Base-by-base conservation (phyloP, 78 protist species). In the Dictyostelium purpureum region DNA sequence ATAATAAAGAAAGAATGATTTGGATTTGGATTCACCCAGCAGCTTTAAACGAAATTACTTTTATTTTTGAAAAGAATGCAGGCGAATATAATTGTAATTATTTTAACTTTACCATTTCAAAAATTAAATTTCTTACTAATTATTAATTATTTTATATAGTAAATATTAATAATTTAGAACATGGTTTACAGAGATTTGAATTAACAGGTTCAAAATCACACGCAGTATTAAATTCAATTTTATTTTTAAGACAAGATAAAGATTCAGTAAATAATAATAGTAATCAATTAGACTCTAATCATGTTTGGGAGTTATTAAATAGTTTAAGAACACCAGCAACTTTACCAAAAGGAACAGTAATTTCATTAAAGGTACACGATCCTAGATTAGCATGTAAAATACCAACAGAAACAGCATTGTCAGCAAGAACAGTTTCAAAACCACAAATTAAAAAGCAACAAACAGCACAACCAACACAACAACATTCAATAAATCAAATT, bases 21-120 rank as follows among this genome's bases (percentile, higher is more conserved):
- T 90, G 82, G 82, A 7, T 90, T 42, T 90, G 94, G 94, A 37
- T 78, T 38, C 94, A 90, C 56, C 87, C 94, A 19, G 73, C 94
- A 16, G 49, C 82, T 35, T 28, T 73, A 6, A 45, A 66, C 47
- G 59, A 38, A 14, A 37, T 63, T 14, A 38, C 21, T 12, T 40
- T 16, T 52, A 26, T 61, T 11, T 47, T 78, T 24, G 82, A 77
- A 61, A 33, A 51, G 6, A 26, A 52, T 24, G 49, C 88, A 28
- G 38, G 14, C 35, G 35, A 26, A 65, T 51, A 7, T 35, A 78
- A 57, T 18, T 45, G 42, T 40, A 75, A 35, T 77, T 80, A 26
- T 1, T 10, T n/a, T 6, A 10, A 42, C 21, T 19, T 5, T 77
- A 4, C 24, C 4, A 19, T 54, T 4, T n/a, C 26, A 18, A 54